Percentiles rank a stretch among this genome's conserved stretches.
phyloP scores from a whole-genome alignment of 2,329 filamentous ascomycete genomes.

The Blastomyces emzantsi region DNA sequence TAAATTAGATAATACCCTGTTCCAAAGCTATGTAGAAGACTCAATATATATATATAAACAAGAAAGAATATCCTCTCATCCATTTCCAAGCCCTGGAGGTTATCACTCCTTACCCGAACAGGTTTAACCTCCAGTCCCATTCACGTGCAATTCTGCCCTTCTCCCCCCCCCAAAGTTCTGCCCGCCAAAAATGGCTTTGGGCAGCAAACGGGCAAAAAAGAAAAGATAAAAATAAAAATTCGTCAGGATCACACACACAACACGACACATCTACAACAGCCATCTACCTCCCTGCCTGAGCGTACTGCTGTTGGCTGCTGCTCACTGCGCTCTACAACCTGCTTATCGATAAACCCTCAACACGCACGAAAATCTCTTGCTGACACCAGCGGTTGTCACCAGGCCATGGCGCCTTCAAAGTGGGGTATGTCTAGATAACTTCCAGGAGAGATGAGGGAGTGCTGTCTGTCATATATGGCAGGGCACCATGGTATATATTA shows the following conservation, averaged over 20 bases:
- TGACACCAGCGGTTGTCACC: not conserved
- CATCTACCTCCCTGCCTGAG: not conserved
- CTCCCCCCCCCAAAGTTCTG: too few species aligned
- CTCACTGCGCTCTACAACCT: not conserved
- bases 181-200: too few species aligned
- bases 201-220: too few species aligned
- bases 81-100: too few species aligned
- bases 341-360: not conserved
- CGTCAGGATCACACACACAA: not conserved
- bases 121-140: too few species aligned
- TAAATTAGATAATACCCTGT: too few species aligned
- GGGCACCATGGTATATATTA: not conserved
- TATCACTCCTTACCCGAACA: too few species aligned
- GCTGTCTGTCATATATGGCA: not conserved
- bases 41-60: too few species aligned
- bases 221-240: too few species aligned
- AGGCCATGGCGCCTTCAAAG: constrained; percentile 40
- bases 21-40: too few species aligned
- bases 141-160: too few species aligned
- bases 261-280: not conserved
- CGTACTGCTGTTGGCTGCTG: not conserved
- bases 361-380: constrained; percentile 1
- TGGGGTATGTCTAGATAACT: constrained; percentile 32
- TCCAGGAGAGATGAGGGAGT: not conserved
- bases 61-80: too few species aligned